These are phyloP conservation scores for Candida tropicalis DNA, from an alignment of 1,139 yeast genomes.

Conservation along the genomic window DNA sequence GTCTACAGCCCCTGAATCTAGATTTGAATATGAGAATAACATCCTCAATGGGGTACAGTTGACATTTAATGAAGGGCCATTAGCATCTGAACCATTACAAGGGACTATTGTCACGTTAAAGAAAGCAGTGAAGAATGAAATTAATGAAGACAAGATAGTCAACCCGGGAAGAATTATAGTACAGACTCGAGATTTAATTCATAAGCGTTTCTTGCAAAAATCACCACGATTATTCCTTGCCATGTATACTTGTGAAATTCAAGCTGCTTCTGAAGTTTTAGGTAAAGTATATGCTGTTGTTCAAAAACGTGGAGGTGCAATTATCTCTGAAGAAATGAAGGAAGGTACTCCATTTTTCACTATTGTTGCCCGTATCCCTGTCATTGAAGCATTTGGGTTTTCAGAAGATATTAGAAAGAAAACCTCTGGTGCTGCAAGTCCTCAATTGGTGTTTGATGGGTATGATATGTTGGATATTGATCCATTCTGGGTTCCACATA, in stretches of 20 bases:
- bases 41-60: slow-evolving; percentile 83
- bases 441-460: slow-evolving; percentile 90
- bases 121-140: slow-evolving; percentile 31
- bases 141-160: slow-evolving; percentile 33
- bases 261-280: slow-evolving; percentile 89
- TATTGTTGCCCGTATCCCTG: slow-evolving; percentile 84
- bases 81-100: slow-evolving; percentile 85
- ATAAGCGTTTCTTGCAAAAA: slow-evolving; percentile 69
- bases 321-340: slow-evolving; percentile 90
- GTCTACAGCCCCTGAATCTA: slow-evolving; percentile 17
- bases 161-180: slow-evolving; percentile 67
- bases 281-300: slow-evolving; percentile 96
- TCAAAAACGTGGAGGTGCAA: slow-evolving; percentile 82
- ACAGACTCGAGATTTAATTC: slow-evolving; percentile 72
- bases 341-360: slow-evolving; percentile 98
- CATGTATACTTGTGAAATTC: slow-evolving; percentile 92
- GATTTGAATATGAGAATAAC: slow-evolving; percentile 62
- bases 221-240: slow-evolving; percentile 92
- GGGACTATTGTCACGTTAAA: slow-evolving; percentile 64
- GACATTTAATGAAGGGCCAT: slow-evolving; percentile 83
- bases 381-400: slow-evolving; percentile 95
- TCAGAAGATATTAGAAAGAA: slow-evolving; percentile 91
- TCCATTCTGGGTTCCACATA: slow-evolving; percentile 99
- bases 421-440: slow-evolving; percentile 97
- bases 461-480: slow-evolving; percentile 85